Percentiles rank a stretch among this genome's conserved stretches.
These are phyloP conservation scores for Naganishia randhawae DNA, from an alignment of 768 basidiomycete genomes.

Conservation along the genomic window DNA sequence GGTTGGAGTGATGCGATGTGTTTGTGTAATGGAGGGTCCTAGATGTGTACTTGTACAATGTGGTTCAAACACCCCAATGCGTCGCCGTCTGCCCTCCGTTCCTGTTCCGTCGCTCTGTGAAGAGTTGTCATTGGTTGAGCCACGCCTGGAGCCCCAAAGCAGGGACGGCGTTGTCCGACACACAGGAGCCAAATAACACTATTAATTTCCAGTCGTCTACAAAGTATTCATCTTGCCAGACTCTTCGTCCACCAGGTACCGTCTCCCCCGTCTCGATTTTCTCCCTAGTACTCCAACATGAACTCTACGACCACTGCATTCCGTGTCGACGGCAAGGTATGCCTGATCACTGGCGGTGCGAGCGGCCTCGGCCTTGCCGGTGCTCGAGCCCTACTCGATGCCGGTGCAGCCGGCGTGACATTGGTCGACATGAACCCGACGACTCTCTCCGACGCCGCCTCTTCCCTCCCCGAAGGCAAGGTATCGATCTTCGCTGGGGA, in stretches of 20 bases:
- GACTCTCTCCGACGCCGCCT: background rate
- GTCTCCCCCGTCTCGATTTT: background rate
- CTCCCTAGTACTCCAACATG: background rate
- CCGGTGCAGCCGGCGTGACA: conserved; percentile 14
- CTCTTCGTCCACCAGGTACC: background rate
- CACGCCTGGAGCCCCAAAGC: background rate
- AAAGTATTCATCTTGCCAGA: too few species aligned
- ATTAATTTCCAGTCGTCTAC: too few species aligned
- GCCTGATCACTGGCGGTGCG: conserved; percentile 20
- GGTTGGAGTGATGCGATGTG: too few species aligned
- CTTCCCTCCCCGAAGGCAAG: background rate
- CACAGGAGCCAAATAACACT: too few species aligned
- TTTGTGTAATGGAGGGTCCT: too few species aligned
- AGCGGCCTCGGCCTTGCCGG: conserved; percentile 21
- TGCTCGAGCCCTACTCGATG: conserved; percentile 18
- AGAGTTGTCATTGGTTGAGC: background rate
- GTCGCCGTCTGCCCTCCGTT: background rate
- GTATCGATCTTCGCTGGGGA: background rate
- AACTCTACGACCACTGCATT: conserved; percentile 17
- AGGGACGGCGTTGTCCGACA: too few species aligned
- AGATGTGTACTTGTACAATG: too few species aligned
- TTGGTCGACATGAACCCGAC: conserved; percentile 15
- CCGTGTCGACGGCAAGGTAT: conserved; percentile 20
- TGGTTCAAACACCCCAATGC: too few species aligned
- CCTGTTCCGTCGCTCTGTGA: background rate